Evolutionary conservation across 2,329 filamentous ascomycete genomes (phyloP), one percentile per base, ranked within the genome.

Genomic region (Teratosphaeria destructans): DNA sequence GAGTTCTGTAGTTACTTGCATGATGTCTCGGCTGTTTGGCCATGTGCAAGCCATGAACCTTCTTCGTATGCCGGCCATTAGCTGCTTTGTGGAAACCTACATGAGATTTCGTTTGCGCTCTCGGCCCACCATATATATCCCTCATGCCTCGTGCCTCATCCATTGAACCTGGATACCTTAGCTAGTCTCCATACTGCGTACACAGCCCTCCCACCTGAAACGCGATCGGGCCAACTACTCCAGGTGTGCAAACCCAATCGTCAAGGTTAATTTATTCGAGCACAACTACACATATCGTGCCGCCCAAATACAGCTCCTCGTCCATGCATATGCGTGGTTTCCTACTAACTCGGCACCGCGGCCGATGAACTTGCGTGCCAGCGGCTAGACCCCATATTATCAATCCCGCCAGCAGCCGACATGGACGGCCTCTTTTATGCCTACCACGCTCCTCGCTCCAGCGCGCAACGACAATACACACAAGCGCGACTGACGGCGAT

Each of bases 381-480:
- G 43, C 43, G 43, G 43, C 43, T 49, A 49, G 43, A 49, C 19
- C 16, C 16, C 8, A 23, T 19, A 6, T 23, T n/a, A n/a, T n/a
- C 43, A 49, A n/a, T 23, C 43, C 43, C 43, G n/a, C 43, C 26
- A 19, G 10, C 10, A 37, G 53, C 53, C 27, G 12, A 16, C 27
- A 54, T 54, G 53, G 53, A 54, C 53, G 63, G 62, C 12, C 54
- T 62, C 39, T 59, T 65, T 55, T 67, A 62, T 59, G 63, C 62
- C 52, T 64, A 66, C 57, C 29, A 59, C 12, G 57, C 49, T 57
- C 59, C 65, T n/a, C 58, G 58, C n/a, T 65, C 67, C 19, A 47
- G 55, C 26, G 63, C 52, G 47, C 66, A 64, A 56, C 53, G 60
- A 37, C 54, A 57, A 35, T 66, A 59, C 55, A 61, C 54, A 5